phyloP scores from a whole-genome alignment of 2,329 filamentous ascomycete species.

The Xylariaceae sp. region DNA sequence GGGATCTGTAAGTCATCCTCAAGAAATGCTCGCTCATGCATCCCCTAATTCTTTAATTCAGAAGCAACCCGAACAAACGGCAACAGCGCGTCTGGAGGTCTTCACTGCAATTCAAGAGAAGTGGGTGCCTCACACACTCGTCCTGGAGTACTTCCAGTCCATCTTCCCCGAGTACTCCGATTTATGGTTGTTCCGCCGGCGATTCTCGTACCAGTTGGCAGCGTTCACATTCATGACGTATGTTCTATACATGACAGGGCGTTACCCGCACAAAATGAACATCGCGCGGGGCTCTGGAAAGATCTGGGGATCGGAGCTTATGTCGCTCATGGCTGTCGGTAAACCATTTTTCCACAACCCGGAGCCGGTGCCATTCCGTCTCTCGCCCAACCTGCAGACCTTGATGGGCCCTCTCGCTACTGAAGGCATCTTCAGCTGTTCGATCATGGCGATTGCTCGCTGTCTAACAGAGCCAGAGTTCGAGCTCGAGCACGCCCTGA shows the following conservation, averaged over 20 bases:
- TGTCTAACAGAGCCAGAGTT: slow-evolving; percentile 84
- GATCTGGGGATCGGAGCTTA: slow-evolving; percentile 92
- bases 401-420: slow-evolving; percentile 94
- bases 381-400: slow-evolving; percentile 92
- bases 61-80: slow-evolving; percentile 63
- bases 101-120: slow-evolving; percentile 91
- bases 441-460: slow-evolving; percentile 92
- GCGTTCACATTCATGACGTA: slow-evolving; percentile 98
- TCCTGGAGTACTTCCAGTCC: slow-evolving; percentile 81
- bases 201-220: slow-evolving; percentile 94
- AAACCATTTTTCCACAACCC: slow-evolving; percentile 92
- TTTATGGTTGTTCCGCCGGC: slow-evolving; percentile 97
- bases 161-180: slow-evolving; percentile 85
- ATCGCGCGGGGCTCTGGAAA: slow-evolving; percentile 84
- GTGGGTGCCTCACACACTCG: slow-evolving; percentile 77
- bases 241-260: slow-evolving; percentile 92
- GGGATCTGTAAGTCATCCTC: slow-evolving; percentile 44
- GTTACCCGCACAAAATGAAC: slow-evolving; percentile 92
- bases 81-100: slow-evolving; percentile 78
- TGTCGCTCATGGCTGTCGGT: slow-evolving; percentile 77
- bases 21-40: background rate
- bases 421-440: slow-evolving; percentile 92
- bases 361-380: slow-evolving; percentile 92
- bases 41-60: slow-evolving; percentile 34
- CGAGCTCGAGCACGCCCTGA: slow-evolving; percentile 92